Conservation (phyloP, 1,284 basidiomycete species). For the Apiotrichum porosum region DNA sequence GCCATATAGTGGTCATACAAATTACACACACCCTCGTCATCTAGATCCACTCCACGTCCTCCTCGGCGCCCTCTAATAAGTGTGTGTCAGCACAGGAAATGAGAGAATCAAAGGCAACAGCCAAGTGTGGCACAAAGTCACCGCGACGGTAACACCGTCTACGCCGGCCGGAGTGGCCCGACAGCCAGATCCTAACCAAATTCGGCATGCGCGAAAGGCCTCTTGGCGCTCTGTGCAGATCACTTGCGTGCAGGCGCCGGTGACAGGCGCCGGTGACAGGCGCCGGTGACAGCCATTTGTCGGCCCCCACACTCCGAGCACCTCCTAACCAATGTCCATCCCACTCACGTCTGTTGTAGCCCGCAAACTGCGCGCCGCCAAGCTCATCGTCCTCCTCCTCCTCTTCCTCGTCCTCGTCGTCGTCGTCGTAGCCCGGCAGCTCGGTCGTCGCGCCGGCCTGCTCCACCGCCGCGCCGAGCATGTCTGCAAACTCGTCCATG, state of each 20-base stretch:
- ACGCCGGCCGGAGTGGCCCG: too few relatives aligned
- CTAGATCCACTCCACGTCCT: conserved; percentile 20
- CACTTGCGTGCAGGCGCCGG: too few relatives aligned
- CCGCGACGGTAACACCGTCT: too few relatives aligned
- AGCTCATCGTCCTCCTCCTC: conserved; percentile 36
- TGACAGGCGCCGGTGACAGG: too few relatives aligned
- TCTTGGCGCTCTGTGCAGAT: too few relatives aligned
- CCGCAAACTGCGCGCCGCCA: conserved; percentile 29
- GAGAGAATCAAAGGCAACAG: too few relatives aligned
- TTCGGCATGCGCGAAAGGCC: too few relatives aligned
- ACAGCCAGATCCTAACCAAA: too few relatives aligned
- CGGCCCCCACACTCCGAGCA: too few relatives aligned
- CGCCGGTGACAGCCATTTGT: too few relatives aligned
- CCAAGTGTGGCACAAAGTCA: too few relatives aligned
- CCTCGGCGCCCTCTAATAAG: conserved; percentile 1
- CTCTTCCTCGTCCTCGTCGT: conserved; percentile 29
- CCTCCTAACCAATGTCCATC: too few relatives aligned
- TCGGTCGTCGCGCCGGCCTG: conserved; percentile 11
- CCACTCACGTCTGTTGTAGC: conserved; percentile 2
- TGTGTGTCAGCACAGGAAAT: background rate
- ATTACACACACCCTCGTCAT: background rate
- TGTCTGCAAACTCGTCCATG: conserved; percentile 40
- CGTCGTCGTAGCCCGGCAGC: conserved; percentile 24
- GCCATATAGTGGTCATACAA: background rate
- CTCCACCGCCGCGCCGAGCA: conserved; percentile 36